Percentiles rank a stretch among this genome's conserved stretches.
phyloP scores from a whole-genome alignment of 176 grass and related monocot genomes.

The Cenchrus purpureus region DNA sequence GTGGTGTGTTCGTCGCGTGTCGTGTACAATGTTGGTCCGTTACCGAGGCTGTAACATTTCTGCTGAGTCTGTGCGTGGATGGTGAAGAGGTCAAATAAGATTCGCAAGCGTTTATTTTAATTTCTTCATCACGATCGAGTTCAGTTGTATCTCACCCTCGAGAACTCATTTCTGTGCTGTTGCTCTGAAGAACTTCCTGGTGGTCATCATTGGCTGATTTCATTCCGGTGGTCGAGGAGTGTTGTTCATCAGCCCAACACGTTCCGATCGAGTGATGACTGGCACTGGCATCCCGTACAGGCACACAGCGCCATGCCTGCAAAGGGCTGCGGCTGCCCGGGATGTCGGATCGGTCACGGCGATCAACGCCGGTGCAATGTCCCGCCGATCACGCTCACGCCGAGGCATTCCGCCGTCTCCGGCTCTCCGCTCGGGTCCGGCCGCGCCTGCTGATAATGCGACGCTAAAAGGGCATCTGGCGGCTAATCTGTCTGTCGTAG shows the following conservation, averaged over 20 bases:
- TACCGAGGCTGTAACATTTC: background rate
- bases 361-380: no score
- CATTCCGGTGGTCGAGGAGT: no score
- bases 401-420: no score
- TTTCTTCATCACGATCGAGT: background rate
- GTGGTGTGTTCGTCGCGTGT: background rate
- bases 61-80: background rate
- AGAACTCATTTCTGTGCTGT: background rate
- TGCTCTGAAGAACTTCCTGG: background rate
- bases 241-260: no score
- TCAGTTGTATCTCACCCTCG: background rate
- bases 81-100: background rate
- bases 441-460: no score
- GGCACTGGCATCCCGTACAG: background rate
- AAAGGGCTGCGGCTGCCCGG: background rate
- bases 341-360: background rate
- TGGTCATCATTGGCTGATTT: background rate
- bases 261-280: no score
- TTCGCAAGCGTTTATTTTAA: background rate
- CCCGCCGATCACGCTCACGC: no score
- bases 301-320: background rate
- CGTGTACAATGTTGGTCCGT: background rate
- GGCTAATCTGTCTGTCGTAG: no score
- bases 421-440: no score
- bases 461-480: no score